These are phyloP conservation scores for Arthrobotrys megalospora DNA, from an alignment of 2,329 filamentous ascomycete genomes.

Conservation along the genomic window DNA sequence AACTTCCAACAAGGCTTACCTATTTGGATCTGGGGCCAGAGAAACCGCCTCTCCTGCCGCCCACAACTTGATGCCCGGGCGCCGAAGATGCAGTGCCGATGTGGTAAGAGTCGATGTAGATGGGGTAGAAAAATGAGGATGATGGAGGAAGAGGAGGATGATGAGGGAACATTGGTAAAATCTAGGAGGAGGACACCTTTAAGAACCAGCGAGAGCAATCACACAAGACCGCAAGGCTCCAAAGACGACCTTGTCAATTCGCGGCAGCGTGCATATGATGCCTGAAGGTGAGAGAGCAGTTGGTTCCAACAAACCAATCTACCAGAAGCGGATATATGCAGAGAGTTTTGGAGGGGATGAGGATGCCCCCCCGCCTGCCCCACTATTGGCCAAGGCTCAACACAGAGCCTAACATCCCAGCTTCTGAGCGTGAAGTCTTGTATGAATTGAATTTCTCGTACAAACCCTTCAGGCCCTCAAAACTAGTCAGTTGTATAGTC, in stretches of 20 bases:
- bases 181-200: not conserved
- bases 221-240: not conserved
- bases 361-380: conserved; percentile 9
- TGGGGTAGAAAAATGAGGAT: not conserved
- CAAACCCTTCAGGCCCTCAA: too few species aligned
- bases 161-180: not conserved
- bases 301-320: conserved; percentile 33
- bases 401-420: too few species aligned
- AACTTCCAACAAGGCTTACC: conserved; percentile 18
- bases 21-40: not conserved
- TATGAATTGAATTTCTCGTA: too few species aligned
- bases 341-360: not conserved
- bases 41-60: too few species aligned
- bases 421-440: too few species aligned
- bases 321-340: conserved; percentile 11
- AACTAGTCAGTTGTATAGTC: too few species aligned
- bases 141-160: conserved; percentile 1
- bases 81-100: too few species aligned
- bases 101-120: not conserved
- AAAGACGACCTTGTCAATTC: not conserved
- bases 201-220: not conserved
- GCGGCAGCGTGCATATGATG: conserved; percentile 49
- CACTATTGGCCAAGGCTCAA: conserved; percentile 24
- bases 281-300: conserved; percentile 33
- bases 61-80: not conserved